A percentile compares a stretch with the other conserved stretches of the same genome.
These are phyloP conservation scores for Davidsoniella neocaledoniae DNA, from an alignment of 2,329 filamentous ascomycete genomes.

Conservation along the genomic window DNA sequence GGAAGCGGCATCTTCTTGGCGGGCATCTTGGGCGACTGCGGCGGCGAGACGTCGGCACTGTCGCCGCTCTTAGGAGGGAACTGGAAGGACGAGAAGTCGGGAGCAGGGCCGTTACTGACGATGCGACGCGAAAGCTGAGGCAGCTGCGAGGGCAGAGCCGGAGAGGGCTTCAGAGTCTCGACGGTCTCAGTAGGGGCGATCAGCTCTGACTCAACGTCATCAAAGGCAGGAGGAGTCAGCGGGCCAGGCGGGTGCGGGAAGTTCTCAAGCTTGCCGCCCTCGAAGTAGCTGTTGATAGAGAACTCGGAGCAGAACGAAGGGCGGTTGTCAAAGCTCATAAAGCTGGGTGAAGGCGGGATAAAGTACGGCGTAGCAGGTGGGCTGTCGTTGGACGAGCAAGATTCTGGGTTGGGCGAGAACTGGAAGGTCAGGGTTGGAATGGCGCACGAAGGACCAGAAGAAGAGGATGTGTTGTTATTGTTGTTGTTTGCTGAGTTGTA, in stretches of 20 bases:
- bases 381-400: neutral
- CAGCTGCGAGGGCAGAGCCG: neutral
- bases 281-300: conserved; percentile 11
- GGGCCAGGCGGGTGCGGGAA: conserved; percentile 9
- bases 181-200: conserved; percentile 1
- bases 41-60: conserved; percentile 1
- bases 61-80: conserved; percentile 3
- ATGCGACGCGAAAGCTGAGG: conserved; percentile 2
- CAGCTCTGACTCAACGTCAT: neutral
- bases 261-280: conserved; percentile 12
- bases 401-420: conserved; percentile 5
- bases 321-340: conserved; percentile 7
- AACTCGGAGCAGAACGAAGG: conserved; percentile 12
- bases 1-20: neutral
- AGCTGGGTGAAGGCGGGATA: neutral
- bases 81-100: conserved; percentile 10
- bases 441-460: conserved; percentile 1
- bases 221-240: conserved; percentile 1
- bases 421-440: conserved; percentile 10
- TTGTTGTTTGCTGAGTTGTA: neutral
- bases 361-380: conserved; percentile 5
- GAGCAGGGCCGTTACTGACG: conserved; percentile 6
- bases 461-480: neutral
- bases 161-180: neutral
- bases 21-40: conserved; percentile 8